Evolutionary conservation across 1,284 basidiomycete genomes (phyloP).

Genomic region (Malassezia sympodialis): DNA sequence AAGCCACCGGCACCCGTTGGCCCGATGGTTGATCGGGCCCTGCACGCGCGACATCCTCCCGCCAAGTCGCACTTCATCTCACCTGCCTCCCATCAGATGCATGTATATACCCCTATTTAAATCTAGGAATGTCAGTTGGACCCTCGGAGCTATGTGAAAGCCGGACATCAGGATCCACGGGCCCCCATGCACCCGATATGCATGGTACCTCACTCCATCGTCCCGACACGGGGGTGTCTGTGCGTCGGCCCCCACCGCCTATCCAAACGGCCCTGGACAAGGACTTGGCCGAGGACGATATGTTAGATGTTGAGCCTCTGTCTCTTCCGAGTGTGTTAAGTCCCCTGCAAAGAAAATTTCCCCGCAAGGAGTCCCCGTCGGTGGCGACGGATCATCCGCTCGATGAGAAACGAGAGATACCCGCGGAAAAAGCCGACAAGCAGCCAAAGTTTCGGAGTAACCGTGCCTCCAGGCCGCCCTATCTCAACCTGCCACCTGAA

Average conservation of each 20-base stretch:
- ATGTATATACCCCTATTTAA: background rate
- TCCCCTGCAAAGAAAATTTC: background rate
- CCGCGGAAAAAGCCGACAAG: background rate
- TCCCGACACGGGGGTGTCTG: background rate
- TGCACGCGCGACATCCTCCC: background rate
- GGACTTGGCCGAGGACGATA: background rate
- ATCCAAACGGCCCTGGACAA: background rate
- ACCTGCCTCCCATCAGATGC: background rate
- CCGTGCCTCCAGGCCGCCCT: background rate
- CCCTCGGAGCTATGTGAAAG: background rate
- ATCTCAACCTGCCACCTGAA: background rate
- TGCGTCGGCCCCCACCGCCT: background rate
- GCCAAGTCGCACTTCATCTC: background rate
- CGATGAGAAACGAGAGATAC: background rate
- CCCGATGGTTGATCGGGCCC: background rate
- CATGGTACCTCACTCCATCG: background rate
- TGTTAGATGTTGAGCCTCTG: conserved; percentile 4
- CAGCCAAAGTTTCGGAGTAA: background rate
- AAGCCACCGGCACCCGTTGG: background rate
- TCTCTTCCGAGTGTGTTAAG: background rate
- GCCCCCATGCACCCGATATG: background rate
- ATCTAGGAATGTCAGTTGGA: background rate
- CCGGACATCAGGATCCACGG: background rate
- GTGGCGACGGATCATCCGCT: too few relatives aligned
- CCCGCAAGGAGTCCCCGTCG: too few relatives aligned